These are phyloP conservation scores for Coemansia sp. DNA, from an alignment of 192 early-diverging fungal species.

Conservation along the genomic window DNA sequence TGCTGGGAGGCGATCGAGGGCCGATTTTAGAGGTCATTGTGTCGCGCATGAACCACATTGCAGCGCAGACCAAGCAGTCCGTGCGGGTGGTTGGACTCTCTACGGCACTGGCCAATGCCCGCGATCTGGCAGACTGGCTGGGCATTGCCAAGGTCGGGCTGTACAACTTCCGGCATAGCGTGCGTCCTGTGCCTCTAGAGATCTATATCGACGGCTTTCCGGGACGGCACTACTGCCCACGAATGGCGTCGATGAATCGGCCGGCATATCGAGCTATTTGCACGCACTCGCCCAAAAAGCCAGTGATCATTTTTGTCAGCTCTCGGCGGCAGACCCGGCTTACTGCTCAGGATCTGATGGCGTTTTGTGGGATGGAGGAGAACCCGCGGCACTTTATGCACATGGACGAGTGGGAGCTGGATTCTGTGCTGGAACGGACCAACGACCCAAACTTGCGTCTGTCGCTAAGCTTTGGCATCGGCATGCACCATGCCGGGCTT, in stretches of 20 bases:
- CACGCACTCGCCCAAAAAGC: conserved; percentile 89
- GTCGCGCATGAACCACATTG: conserved; percentile 97
- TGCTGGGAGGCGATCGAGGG: conserved; percentile 94
- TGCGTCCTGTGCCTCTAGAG: conserved; percentile 95
- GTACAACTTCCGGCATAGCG: conserved; percentile 96
- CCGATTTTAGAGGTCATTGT: conserved; percentile 98
- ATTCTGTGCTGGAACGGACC: conserved; percentile 66
- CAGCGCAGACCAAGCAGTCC: conserved; percentile 65
- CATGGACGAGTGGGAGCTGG: conserved; percentile 77
- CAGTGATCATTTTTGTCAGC: conserved; percentile 97
- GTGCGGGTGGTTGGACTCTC: conserved; percentile 94
- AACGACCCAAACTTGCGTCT: conserved; percentile 77
- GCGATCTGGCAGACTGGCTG: conserved; percentile 95
- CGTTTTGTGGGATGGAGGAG: conserved; percentile 88
- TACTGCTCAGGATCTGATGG: conserved; percentile 95
- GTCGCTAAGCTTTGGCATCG: conserved; percentile 92
- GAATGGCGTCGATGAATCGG: conserved; percentile 99
- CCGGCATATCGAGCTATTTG: conserved; percentile 93
- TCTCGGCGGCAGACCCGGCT: conserved; percentile 95
- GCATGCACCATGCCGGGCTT: conserved; percentile 95
- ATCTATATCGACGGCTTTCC: conserved; percentile 97
- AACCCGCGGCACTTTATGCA: conserved; percentile 86
- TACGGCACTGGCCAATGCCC: conserved; percentile 95
- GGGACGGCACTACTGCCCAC: conserved; percentile 95
- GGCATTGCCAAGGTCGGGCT: conserved; percentile 82